Conservation (phyloP, 805 yeast species). For the Hanseniaspora pseudoguilliermondii region DNA sequence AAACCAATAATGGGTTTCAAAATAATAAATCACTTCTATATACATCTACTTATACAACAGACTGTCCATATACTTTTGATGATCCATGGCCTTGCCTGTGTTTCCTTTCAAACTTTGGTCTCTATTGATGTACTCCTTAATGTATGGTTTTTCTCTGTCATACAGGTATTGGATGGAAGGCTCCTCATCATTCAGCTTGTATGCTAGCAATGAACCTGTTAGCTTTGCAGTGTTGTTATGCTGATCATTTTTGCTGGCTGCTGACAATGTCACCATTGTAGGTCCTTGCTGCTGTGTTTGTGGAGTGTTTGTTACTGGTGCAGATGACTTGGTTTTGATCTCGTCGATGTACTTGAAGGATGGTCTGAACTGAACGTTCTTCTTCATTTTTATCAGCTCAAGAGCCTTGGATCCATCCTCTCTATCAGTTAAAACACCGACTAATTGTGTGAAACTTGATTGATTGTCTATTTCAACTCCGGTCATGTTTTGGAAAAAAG, state of each 20-base stretch:
- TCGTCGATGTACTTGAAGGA: slow-evolving; percentile 68
- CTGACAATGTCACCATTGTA: slow-evolving; percentile 66
- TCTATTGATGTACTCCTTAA: not conserved
- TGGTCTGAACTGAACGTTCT: slow-evolving; percentile 69
- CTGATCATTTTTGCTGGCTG: slow-evolving; percentile 45
- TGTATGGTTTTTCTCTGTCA: slow-evolving; percentile 8
- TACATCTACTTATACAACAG: not conserved
- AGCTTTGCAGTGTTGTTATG: slow-evolving; percentile 38
- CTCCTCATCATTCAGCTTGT: slow-evolving; percentile 53
- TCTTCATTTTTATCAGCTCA: slow-evolving; percentile 51
- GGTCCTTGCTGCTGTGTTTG: slow-evolving; percentile 35
- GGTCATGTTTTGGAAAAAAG: slow-evolving; percentile 61
- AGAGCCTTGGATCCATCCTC: slow-evolving; percentile 36
- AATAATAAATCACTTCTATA: not conserved
- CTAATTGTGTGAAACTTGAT: slow-evolving; percentile 14
- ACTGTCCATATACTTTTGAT: not conserved
- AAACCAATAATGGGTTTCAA: too few relatives aligned
- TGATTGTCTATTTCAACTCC: slow-evolving; percentile 41
- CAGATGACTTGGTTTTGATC: slow-evolving; percentile 20
- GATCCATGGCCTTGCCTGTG: slow-evolving; percentile 2
- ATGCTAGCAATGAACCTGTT: slow-evolving; percentile 59
- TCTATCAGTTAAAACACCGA: slow-evolving; percentile 24
- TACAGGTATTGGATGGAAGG: slow-evolving; percentile 24
- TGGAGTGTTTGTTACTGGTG: not conserved
- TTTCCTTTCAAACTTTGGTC: not conserved